These are phyloP conservation scores for Suhomyces choctaworum DNA, from an alignment of 1,139 yeast species.

Conservation along the genomic window DNA sequence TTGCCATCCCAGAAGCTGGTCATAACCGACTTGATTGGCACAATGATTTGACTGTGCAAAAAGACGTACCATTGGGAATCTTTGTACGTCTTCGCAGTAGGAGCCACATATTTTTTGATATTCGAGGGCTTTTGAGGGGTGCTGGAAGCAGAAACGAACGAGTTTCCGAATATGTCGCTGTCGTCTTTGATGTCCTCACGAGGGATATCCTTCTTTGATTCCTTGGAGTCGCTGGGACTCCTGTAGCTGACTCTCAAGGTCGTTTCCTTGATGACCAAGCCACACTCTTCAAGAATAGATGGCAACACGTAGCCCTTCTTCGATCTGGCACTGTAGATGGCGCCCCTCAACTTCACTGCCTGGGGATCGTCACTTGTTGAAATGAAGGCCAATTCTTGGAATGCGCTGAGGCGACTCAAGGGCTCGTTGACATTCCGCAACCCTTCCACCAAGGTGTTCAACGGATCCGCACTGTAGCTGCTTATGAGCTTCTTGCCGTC, in stretches of 20 bases:
- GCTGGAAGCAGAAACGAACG: conserved; percentile 14
- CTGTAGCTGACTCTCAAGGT: conserved; percentile 44
- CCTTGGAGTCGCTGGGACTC: conserved; percentile 32
- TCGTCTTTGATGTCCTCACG: conserved; percentile 14
- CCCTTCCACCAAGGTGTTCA: conserved; percentile 74
- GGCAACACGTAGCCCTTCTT: conserved; percentile 55
- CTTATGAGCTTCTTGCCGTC: conserved; percentile 74
- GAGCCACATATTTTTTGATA: conserved; percentile 4
- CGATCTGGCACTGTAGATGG: conserved; percentile 54
- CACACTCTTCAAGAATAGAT: conserved; percentile 59
- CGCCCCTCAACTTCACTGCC: conserved; percentile 45
- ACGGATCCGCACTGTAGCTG: conserved; percentile 66
- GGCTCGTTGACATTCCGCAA: conserved; percentile 46
- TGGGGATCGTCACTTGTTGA: conserved; percentile 51
- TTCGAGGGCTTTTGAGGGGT: conserved; percentile 7
- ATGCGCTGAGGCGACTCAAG: conserved; percentile 65
- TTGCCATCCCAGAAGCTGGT: conserved; percentile 6
- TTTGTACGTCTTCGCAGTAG: conserved; percentile 3
- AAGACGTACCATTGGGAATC: conserved; percentile 11
- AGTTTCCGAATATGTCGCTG: conserved; percentile 37
- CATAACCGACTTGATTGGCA: conserved; percentile 17
- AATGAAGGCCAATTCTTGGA: conserved; percentile 68
- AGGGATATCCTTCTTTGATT: conserved; percentile 22
- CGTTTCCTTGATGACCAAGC: conserved; percentile 50
- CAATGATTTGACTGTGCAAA: conserved; percentile 15